Evolutionary conservation across 2,329 filamentous ascomycete genomes (phyloP), one percentile per base, ranked within the genome.

Genomic region (Atkinsonella hypoxylon): DNA sequence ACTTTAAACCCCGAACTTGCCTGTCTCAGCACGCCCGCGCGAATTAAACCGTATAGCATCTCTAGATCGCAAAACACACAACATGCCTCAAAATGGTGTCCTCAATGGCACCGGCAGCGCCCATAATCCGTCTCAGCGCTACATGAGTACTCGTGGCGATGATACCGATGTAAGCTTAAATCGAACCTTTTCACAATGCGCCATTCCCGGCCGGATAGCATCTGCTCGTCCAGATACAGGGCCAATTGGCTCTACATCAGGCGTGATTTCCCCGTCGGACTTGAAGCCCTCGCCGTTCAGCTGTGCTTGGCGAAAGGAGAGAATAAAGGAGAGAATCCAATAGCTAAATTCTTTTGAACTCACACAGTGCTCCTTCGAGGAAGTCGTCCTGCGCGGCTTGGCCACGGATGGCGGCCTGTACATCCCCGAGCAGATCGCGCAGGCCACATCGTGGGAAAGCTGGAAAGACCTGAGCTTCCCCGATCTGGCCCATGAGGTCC

Each of bases 371-470:
- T 90, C 88, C 48, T 95, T 96, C 66, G 90, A 96, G 69, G 83
- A 89, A 49, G 89, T 89, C 45, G 89, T 95, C 40, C 76, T 95
- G 57, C 94, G 95, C 68, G 89, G 89, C 43, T 81, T 95, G 51
- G 89, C 89, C 52, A 75, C 79, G 44, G 90, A 96, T 62, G 88
- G 89, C 52, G 90, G 90, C 49, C 82, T 95, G 30, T 95, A 91
- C 73, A 85, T 95, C 55, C 90, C 90, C 41, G 84, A 95, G 64
- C 77, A 85, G 56, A 85, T 94, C 55, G 89, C 89, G 18, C 17
- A 41, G 8, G 57, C 57, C 36, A 30, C 52, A 2, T 45, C 53
- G 26, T 60, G 57, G 58, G 47, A 49, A 60, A 76, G 75, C 62
- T 95, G 90, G 90, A 78, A 82, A 61, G 77, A 89, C 62, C 77